A percentile compares a stretch with the other conserved stretches of the same genome.
Conservation (phyloP, 345 rosid species). For the Kernera saxatilis region DNA sequence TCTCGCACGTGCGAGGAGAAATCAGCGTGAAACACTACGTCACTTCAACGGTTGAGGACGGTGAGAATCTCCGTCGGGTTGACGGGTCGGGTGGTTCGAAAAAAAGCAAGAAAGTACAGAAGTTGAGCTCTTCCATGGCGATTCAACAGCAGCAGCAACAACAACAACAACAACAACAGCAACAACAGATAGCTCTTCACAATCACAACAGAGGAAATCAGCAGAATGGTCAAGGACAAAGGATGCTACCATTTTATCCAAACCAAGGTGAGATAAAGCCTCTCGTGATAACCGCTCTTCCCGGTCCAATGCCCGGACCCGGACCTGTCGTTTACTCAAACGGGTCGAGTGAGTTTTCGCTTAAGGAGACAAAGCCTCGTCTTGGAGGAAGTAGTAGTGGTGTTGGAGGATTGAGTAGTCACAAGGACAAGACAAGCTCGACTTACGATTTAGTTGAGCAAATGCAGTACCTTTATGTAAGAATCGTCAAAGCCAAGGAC, state of each 20-base stretch:
- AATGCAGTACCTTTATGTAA: constrained; percentile 72
- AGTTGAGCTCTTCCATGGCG: constrained; percentile 32
- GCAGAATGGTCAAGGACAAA: constrained; percentile 29
- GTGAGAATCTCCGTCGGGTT: constrained; percentile 8
- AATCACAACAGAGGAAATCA: constrained; percentile 29
- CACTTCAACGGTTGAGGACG: constrained; percentile 32
- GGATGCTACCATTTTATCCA: constrained; percentile 31
- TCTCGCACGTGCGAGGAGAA: constrained; percentile 69
- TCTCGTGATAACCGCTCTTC: constrained; percentile 41
- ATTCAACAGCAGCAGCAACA: constrained; percentile 29
- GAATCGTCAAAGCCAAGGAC: constrained; percentile 51
- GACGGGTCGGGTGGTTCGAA: constrained; percentile 34
- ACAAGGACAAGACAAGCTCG: constrained; percentile 58
- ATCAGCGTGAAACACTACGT: constrained; percentile 52
- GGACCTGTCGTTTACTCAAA: constrained; percentile 20
- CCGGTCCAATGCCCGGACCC: constrained; percentile 29
- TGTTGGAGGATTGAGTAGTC: constrained; percentile 40
- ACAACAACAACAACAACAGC: constrained; percentile 31
- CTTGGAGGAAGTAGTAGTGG: constrained; percentile 43
- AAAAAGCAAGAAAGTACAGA: constrained; percentile 51
- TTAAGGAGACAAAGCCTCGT: constrained; percentile 65
- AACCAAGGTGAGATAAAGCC: constrained; percentile 50
- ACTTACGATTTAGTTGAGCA: constrained; percentile 80
- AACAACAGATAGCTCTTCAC: constrained; percentile 27
- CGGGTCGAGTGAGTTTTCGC: constrained; percentile 47